Evolutionary conservation across 2,329 filamentous ascomycete genomes (phyloP), one percentile per base, ranked within the genome.

Genomic region (Aspergillus japonicus): DNA sequence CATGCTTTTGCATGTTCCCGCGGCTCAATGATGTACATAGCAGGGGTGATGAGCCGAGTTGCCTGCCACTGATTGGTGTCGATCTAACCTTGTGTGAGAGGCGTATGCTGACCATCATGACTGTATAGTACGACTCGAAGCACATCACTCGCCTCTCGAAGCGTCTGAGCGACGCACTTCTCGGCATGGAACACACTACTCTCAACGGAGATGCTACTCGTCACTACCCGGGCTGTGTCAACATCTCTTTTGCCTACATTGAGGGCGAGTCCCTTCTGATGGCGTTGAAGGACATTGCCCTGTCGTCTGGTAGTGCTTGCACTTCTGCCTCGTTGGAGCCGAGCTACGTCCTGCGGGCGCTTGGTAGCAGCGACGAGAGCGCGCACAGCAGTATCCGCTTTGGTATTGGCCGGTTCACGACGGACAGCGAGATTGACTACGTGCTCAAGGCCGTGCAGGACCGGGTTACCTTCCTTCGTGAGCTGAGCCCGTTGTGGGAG

Each of bases 381-480:
- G 95, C 95, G 8, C 95, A 99, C 80, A 96, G 92, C 78, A 96
- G 92, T 81, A 99, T 99, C 69, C 87, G 95, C 58, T 99, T 99
- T 68, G 95, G 95, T 51, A 98, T 99, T 71, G 95, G 95, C 31
- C 89, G 95, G 7, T 99, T 98, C 79, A 99, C 95, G 3, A 96
- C 95, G 0, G 92, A 97, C 71, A 84, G 83, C 29, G 95, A 99
- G 81, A 96, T 99, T 63, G 94, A 99, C 75, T 99, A 99, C 72
- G 95, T 99, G 11, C 82, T 99, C 59, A 95, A 96, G 80, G 94
- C 95, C 0, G 95, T 99, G 0, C 86, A 85, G 75, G 91, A 96
- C 74, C 87, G 95, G 55, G 95, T 99, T 48, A 89, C 87, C 16
- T 98, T 98, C 83, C 81, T 99, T 70, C 87, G 95, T 69, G 95